phyloP scores from a whole-genome alignment of 306 rosid species.

The Casuarina equisetifolia region DNA sequence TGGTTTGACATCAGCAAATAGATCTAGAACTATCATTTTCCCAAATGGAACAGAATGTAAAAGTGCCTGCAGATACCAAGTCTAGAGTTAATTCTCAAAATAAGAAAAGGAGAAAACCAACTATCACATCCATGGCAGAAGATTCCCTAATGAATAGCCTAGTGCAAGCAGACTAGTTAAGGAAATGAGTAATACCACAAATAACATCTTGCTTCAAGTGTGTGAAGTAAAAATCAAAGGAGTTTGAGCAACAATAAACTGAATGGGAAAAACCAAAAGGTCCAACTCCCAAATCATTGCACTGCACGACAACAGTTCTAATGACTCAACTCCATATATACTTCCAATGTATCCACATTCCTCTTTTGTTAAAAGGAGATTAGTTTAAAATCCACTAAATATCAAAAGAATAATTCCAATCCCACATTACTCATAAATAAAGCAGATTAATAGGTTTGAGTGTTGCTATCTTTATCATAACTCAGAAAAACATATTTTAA shows the following conservation, averaged over 20 bases:
- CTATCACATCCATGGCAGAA: conserved; percentile 9
- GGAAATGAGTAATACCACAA: conserved; percentile 1
- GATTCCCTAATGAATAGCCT: background rate
- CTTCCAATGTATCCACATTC: background rate
- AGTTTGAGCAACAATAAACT: background rate
- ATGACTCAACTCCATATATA: background rate
- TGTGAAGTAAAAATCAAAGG: background rate
- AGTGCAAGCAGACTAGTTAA: background rate
- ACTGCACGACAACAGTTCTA: background rate
- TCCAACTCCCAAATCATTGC: background rate
- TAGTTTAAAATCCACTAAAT: background rate
- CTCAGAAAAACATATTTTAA: conserved; percentile 13
- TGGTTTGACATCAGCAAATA: conserved; percentile 95
- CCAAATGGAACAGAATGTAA: conserved; percentile 87
- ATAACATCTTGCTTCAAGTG: background rate
- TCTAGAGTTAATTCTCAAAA: conserved; percentile 3
- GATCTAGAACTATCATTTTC: conserved; percentile 95
- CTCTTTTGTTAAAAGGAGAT: background rate
- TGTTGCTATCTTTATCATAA: background rate
- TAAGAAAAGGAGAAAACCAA: background rate
- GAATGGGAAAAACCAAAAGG: background rate
- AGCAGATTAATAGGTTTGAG: background rate
- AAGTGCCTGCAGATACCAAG: conserved; percentile 69
- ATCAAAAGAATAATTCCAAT: background rate
- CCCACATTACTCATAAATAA: background rate